Conservation (phyloP, 331 rosid species). For the Arachis monticola region DNA sequence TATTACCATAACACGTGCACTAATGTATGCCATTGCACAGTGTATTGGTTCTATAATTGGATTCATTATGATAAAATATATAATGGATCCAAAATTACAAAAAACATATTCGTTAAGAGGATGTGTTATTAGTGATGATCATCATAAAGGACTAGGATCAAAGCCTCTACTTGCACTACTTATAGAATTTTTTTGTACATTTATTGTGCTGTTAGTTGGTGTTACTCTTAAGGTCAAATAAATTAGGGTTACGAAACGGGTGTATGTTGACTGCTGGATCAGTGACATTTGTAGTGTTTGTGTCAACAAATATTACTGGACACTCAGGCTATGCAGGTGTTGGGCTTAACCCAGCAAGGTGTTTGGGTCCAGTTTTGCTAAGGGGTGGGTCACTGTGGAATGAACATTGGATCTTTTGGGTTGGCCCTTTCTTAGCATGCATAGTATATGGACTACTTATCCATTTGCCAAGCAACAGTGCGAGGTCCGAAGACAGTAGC, state of each 20-base stretch:
- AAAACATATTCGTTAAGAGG: constrained; percentile 65
- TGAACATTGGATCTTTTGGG: constrained; percentile 89
- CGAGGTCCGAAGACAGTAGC: constrained; percentile 30
- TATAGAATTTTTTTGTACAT: constrained; percentile 68
- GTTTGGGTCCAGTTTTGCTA: constrained; percentile 72
- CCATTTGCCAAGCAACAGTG: constrained; percentile 51
- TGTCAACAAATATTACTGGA: constrained; percentile 67
- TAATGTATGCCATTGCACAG: no score
- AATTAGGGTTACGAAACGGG: constrained; percentile 62
- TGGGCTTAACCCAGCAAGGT: constrained; percentile 81
- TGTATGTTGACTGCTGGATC: constrained; percentile 64
- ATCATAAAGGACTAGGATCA: constrained; percentile 6
- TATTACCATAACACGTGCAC: no score
- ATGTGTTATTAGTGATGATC: constrained; percentile 49
- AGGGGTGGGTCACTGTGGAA: constrained; percentile 63
- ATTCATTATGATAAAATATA: constrained; percentile 52
- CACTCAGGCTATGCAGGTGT: constrained; percentile 65
- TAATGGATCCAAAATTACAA: constrained; percentile 47
- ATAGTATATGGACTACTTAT: constrained; percentile 51
- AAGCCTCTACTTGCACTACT: constrained; percentile 46
- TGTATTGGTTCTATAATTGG: constrained; percentile 46
- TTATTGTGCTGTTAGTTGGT: constrained; percentile 67
- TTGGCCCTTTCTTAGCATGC: constrained; percentile 58
- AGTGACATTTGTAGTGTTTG: constrained; percentile 63
- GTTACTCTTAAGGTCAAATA: constrained; percentile 62